Evolutionary conservation across 257 asterid species (phyloP), one percentile per base, ranked within the genome.

Genomic region (Nicotiana sylvestris): DNA sequence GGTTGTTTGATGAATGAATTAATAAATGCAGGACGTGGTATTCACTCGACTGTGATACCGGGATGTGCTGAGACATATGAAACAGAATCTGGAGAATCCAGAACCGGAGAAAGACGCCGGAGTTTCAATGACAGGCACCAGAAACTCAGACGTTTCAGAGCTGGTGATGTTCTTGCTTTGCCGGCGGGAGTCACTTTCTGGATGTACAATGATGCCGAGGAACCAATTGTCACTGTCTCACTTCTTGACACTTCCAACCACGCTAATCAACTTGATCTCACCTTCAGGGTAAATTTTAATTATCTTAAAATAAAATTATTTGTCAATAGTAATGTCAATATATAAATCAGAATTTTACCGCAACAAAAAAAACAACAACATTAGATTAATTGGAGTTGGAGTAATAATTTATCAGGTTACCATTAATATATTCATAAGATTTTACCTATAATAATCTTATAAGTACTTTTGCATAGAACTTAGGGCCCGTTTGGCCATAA

Each of bases 191-290:
- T 90, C 1, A 80, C 89, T 21, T 91, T 84, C 32, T 92, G 97
- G 97, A 58, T 83, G 1, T 90, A 92, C 84, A 92, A 92, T 88
- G 83, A 89, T 21, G 95, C 91, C 0, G 58, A 83, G 0, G 89
- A 86, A n/a, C 86, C 70, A 0, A 83, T 90, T 3, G 83, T 87
- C 16, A 86, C 92, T 4, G 89, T 92, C 17, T 89, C 92, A 3
- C 85, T 92, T 85, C 93, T 90, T 33, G 94, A 92, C 82, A 88
- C 91, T 46, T 64, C 88, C 65, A 90, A 85, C 57, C 85, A 83
- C 6, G 82, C 81, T 62, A 92, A 92, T 86, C 95, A 92, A 82
- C 93, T 92, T 2, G 95, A 92, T 84, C 90, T 74, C 17, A 83
- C 83, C 8, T 83, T 88, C 84, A 91, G 97, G 87, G 97, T 91